Base-by-base conservation (phyloP, 1,284 basidiomycete species). In the Marasmius oreades region DNA sequence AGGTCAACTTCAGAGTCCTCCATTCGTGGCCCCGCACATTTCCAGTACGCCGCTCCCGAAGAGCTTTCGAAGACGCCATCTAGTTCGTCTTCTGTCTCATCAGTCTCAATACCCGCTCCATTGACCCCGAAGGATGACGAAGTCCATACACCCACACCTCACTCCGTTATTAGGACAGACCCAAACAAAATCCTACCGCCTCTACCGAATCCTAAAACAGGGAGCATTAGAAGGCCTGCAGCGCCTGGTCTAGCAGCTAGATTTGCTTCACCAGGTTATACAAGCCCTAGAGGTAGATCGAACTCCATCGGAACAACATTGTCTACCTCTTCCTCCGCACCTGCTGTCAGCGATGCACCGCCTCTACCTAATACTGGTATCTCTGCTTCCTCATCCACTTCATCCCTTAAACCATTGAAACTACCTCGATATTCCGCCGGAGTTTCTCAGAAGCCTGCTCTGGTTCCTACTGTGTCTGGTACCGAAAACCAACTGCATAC, bases 51-150 rank as follows among this genome's bases (percentile, higher is more conserved):
- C 14, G 36, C 47, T 23, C 62, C 67, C 47, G 62, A 67, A 7
- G 62, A 62, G 14, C 36, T 56, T 36, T 33, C 61, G 14, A 56
- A 65, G 59, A 73, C 73, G 0, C 73, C 74, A 47, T 57, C 59
- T 0, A 50, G 26, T 26, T 50, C 47, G 47, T 73, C 72, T 11
- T 73, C 69, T 5, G 66, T 71, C 5, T 80, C 78, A 1, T 77
- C 75, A 0, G 57, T 72, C 23, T 80, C 78, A 58, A 68, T 80
- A 20, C 69, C 73, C 0, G 68, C 76, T 57, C 81, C 80, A 6
- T 59, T 67, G 7, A 81, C 80, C 0, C 79, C 80, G 0, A 64
- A 66, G 23, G 70, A 70, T 28, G 66, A 68, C 11, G 47, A 53
- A 16, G 55, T 54, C 24, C 37, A 51, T 48, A 54, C 59, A 2